Evolutionary conservation across 2,329 filamentous ascomycete genomes (phyloP).

Genomic region (Beauveria medogensis): DNA sequence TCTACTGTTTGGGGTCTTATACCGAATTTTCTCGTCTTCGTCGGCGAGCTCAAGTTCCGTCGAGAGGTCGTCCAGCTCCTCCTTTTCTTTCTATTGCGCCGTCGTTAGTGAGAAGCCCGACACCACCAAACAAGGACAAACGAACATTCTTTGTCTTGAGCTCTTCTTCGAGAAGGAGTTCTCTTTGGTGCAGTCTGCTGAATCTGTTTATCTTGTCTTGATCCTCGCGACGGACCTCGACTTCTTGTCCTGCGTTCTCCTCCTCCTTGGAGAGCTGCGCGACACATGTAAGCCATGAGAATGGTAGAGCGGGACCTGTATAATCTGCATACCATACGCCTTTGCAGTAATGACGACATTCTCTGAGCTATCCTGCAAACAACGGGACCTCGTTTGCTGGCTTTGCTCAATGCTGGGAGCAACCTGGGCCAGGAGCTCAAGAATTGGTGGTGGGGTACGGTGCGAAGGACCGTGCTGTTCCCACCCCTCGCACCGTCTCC

Average conservation of each 20-base stretch:
- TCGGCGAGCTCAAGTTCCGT: conserved; percentile 89
- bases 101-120: conserved; percentile 18
- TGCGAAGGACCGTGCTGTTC: not conserved
- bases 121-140: not conserved
- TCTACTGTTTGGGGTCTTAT: conserved; percentile 28
- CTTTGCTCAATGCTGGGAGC: not conserved
- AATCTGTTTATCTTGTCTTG: conserved; percentile 99
- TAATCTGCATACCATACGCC: conserved; percentile 46
- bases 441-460: conserved; percentile 11
- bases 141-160: conserved; percentile 67
- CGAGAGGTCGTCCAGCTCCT: conserved; percentile 89
- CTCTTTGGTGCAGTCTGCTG: conserved; percentile 84
- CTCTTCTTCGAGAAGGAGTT: conserved; percentile 70
- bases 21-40: conserved; percentile 91
- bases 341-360: conserved; percentile 44
- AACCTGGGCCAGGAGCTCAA: not conserved
- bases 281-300: conserved; percentile 11
- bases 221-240: conserved; percentile 90
- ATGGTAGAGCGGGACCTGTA: not conserved
- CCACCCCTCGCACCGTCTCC: not conserved
- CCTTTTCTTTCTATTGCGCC: conserved; percentile 78
- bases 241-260: conserved; percentile 74
- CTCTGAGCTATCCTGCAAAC: not conserved
- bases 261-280: conserved; percentile 85
- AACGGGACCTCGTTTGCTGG: not conserved